Base-by-base conservation (phyloP, 805 yeast genomes). In the Wickerhamiella azyma region DNA sequence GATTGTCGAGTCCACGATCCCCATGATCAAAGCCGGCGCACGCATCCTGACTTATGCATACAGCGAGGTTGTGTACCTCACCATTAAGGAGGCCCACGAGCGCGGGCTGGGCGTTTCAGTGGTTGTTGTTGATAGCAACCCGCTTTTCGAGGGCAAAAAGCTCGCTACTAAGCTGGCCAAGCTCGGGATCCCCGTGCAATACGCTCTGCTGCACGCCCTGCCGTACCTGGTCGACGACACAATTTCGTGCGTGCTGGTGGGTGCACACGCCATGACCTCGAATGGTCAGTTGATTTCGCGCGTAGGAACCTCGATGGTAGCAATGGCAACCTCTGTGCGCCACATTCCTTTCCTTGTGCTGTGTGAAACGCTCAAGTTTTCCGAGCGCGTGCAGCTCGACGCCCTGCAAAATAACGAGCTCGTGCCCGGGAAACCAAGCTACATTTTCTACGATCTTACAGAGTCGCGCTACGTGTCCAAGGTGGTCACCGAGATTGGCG, bases 241-340 rank as follows among this genome's bases (percentile, higher is more conserved):
- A 11, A 89, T 92, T 29, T 92, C 92, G 55, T 81, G 82, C 53
- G 94, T 92, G 6, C 81, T 92, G 62, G 68, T 92, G 30, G 98
- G 98, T 13, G 97, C 97, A 0, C 97, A 92, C 60, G 94, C 96
- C 28, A 86, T 92, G 84, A 71, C 92, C 48, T 85, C 96, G 8
- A 92, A 92, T 59, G 98, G 98, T 1, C 76, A 86, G 60, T 70
- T 92, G 47, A 86, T 84, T 59, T 83, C 96, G 1, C 75, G 98
- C 51, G 96, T 85, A 14, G 98, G 98, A 18, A 81, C 96, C 7
- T 95, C 96, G 1, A 68, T 88, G 65, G 75, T 92, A 39, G 94
- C 97, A 8, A 84, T 89, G 85, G 76, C 82, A 65, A 88, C 94
- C 19, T 79, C 82, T 54, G 76, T 81, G 46, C 77, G 88, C 58